Evolutionary conservation across 345 rosid species (phyloP), one percentile per base, ranked within the genome.

Genomic region (Arabidopsis suecica): DNA sequence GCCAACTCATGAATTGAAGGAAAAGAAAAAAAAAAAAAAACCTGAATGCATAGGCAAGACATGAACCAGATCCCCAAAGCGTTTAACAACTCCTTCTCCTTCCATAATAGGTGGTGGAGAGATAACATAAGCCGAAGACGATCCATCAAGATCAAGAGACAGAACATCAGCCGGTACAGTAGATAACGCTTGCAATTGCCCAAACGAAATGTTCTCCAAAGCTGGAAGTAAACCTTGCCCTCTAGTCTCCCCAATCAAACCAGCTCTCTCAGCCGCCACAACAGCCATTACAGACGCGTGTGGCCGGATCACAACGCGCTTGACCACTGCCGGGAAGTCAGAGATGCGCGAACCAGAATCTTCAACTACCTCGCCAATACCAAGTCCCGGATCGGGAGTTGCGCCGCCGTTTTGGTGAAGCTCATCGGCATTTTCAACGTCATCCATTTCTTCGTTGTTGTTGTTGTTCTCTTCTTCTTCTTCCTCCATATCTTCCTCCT

Each of bases 1-100:
- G 36, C 60, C 63, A 37, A 63, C 14, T 72, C 14, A 51, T 33
- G 69, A 34, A 33, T 3, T 7, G 6, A 36, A 44, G n/a, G 41
- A 53, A 22, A 60, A 18, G 14, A 12, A 53, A 22, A 53, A 18
- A 10, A 16, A 14, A 72, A 30, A 28, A 28, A 55, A 64, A 86
- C 99, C 99, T 86, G 99, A 95, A 84, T 95, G 98, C 97, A 92
- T 83, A 40, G 99, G 99, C 69, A 95, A 83, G 44, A 86, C 88
- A 78, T 83, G 98, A 78, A 84, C 86, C 61, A 85, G 70, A 74
- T 74, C 83, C 61, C 97, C 92, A 68, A 88, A 92, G 69, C 87
- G 83, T 86, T 90, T 92, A 32, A 84, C 85, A 72, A 90, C 93
- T 3, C 99, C 99, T 76, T 81, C 80, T 36, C 99, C 98, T 75